Evolutionary conservation across 2,329 filamentous ascomycete genomes (phyloP).

Genomic region (Pestalotiopsis sp.): DNA sequence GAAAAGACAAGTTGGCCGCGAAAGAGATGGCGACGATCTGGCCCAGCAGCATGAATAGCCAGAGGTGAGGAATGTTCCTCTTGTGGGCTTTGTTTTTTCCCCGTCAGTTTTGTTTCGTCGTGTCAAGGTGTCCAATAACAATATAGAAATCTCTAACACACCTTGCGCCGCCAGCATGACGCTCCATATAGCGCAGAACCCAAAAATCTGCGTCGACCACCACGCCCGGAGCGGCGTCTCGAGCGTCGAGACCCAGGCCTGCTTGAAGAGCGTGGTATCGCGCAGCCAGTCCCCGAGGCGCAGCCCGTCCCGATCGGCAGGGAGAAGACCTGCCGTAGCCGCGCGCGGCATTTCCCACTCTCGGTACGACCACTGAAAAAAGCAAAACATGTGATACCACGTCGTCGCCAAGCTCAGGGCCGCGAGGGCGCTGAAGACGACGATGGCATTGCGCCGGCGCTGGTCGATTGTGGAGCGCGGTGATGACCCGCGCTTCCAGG

Average conservation of each 20-base stretch:
- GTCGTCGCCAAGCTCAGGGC: constrained; percentile 28
- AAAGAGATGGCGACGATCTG: constrained; percentile 31
- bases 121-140: not conserved
- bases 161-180: constrained; percentile 28
- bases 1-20: constrained; percentile 29
- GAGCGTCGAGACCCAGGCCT: constrained; percentile 29
- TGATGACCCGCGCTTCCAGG: not conserved
- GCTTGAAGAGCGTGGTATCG: constrained; percentile 29
- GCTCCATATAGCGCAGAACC: constrained; percentile 30
- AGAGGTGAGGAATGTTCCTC: constrained; percentile 21
- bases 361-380: constrained; percentile 27
- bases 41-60: constrained; percentile 30
- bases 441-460: not conserved
- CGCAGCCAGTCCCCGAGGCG: constrained; percentile 27
- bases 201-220: constrained; percentile 33
- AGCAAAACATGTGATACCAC: constrained; percentile 30
- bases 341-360: constrained; percentile 15
- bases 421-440: constrained; percentile 24
- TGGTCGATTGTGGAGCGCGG: not conserved
- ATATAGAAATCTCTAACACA: constrained; percentile 10
- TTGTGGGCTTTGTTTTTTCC: constrained; percentile 17
- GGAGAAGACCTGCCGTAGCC: constrained; percentile 7
- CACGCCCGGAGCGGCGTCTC: constrained; percentile 24
- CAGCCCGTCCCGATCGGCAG: constrained; percentile 7
- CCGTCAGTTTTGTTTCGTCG: not conserved